phyloP scores from a whole-genome alignment of 495 filamentous ascomycete species.

The Hapsidospora chrysogenum region DNA sequence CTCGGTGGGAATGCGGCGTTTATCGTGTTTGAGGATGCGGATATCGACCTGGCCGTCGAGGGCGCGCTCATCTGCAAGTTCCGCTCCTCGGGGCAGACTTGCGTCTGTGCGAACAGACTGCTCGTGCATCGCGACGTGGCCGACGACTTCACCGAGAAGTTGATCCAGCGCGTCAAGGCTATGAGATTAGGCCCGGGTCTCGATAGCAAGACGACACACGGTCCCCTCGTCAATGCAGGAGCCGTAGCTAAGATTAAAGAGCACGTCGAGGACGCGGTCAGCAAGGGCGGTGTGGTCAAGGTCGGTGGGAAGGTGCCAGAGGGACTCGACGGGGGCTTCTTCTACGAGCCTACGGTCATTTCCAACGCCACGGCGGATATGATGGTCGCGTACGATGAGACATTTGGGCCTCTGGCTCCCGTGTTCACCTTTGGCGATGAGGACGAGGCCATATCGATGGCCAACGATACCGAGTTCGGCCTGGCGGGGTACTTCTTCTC shows the following conservation, averaged over 20 bases:
- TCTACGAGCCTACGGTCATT: constrained; percentile 59
- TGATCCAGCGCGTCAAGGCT: constrained; percentile 36
- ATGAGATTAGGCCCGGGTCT: constrained; percentile 50
- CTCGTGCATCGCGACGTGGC: too few species aligned
- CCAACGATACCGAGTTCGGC: constrained; percentile 56
- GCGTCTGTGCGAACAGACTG: constrained; percentile 55
- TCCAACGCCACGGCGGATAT: constrained; percentile 41
- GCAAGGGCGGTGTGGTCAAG: too few species aligned
- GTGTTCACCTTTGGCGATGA: constrained; percentile 55
- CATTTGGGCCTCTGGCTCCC: constrained; percentile 50
- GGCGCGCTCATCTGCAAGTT: constrained; percentile 49
- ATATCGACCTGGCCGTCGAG: constrained; percentile 52
- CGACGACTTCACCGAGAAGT: constrained; percentile 32
- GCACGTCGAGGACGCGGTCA: too few species aligned
- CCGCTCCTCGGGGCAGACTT: constrained; percentile 55
- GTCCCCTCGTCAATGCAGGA: constrained; percentile 45
- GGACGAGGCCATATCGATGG: constrained; percentile 43
- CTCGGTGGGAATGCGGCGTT: constrained; percentile 63
- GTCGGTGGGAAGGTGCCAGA: constrained; percentile 32
- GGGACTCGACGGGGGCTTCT: constrained; percentile 32
- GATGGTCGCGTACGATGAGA: constrained; percentile 50
- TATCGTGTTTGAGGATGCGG: constrained; percentile 59
- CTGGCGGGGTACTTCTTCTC: constrained; percentile 57
- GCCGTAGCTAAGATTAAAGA: constrained; percentile 52
- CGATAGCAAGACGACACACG: constrained; percentile 42